Evolutionary conservation across 83 land plant species (phyloP).

Genomic region (Thuja plicata): DNA sequence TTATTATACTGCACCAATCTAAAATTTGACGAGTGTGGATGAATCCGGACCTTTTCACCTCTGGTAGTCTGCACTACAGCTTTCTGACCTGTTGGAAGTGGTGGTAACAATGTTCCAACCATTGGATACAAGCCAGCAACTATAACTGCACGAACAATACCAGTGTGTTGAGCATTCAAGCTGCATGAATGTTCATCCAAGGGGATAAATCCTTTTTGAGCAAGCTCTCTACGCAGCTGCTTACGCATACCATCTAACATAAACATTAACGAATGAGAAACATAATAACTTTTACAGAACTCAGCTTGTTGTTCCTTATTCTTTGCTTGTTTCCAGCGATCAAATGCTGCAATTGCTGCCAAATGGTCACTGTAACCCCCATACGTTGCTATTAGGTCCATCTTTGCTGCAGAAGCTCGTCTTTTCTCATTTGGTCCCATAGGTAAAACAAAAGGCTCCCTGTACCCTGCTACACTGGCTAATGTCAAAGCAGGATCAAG

Average conservation of each 20-base stretch:
- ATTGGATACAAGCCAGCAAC: slow-evolving; percentile 89
- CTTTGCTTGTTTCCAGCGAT: slow-evolving; percentile 83
- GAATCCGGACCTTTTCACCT: slow-evolving; percentile 84
- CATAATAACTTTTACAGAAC: slow-evolving; percentile 73
- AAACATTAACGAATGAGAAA: slow-evolving; percentile 71
- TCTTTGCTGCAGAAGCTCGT: slow-evolving; percentile 62
- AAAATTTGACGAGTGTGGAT: slow-evolving; percentile 71
- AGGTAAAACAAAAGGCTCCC: slow-evolving; percentile 91
- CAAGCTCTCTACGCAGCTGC: slow-evolving; percentile 76
- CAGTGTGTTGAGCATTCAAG: slow-evolving; percentile 79
- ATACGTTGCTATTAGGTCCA: slow-evolving; percentile 66
- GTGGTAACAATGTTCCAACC: slow-evolving; percentile 86
- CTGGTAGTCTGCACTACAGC: slow-evolving; percentile 69
- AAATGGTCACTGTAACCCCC: slow-evolving; percentile 95
- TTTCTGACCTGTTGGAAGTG: slow-evolving; percentile 37
- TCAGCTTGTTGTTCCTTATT: slow-evolving; percentile 44
- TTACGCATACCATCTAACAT: slow-evolving; percentile 84
- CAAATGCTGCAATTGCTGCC: slow-evolving; percentile 90
- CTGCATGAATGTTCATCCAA: slow-evolving; percentile 63
- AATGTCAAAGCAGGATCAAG: slow-evolving; percentile 94
- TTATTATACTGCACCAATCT: slow-evolving; percentile 17
- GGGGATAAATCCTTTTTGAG: slow-evolving; percentile 66
- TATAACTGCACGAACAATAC: slow-evolving; percentile 86
- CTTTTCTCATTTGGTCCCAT: slow-evolving; percentile 72
- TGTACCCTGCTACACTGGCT: slow-evolving; percentile 86